Percentiles rank a stretch among this genome's conserved stretches.
phyloP scores from a whole-genome alignment of 257 asterid genomes.

The Ballota nigra region DNA sequence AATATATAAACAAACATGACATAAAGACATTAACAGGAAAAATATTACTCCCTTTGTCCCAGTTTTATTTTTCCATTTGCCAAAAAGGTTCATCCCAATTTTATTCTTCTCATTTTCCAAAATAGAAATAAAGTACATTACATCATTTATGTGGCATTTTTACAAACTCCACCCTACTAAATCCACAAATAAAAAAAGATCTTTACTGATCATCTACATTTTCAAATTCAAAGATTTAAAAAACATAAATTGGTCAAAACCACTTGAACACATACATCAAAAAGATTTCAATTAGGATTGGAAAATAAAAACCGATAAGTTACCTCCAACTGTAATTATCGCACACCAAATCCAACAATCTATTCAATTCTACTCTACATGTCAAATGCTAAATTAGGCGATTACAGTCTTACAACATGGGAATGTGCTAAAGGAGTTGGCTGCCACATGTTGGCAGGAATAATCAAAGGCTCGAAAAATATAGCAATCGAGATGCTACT shows the following conservation, averaged over 20 bases:
- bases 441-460: slow-evolving; percentile 5
- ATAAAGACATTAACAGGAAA: no score
- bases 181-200: no score
- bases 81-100: no score
- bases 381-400: slow-evolving; percentile 6
- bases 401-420: slow-evolving; percentile 4
- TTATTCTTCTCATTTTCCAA: no score
- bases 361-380: neutral
- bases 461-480: neutral
- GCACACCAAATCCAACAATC: neutral
- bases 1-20: no score
- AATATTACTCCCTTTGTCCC: no score
- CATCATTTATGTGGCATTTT: no score
- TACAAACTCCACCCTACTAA: no score
- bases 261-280: neutral
- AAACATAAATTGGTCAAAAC: neutral
- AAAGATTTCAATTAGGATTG: neutral
- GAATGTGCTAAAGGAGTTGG: neutral
- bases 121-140: no score
- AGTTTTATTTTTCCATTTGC: no score
- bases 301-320: neutral
- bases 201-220: neutral
- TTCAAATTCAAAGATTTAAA: neutral
- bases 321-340: neutral
- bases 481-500: slow-evolving; percentile 1